phyloP scores from a whole-genome alignment of 148 eudicot genomes.

The Rheum nobile region DNA sequence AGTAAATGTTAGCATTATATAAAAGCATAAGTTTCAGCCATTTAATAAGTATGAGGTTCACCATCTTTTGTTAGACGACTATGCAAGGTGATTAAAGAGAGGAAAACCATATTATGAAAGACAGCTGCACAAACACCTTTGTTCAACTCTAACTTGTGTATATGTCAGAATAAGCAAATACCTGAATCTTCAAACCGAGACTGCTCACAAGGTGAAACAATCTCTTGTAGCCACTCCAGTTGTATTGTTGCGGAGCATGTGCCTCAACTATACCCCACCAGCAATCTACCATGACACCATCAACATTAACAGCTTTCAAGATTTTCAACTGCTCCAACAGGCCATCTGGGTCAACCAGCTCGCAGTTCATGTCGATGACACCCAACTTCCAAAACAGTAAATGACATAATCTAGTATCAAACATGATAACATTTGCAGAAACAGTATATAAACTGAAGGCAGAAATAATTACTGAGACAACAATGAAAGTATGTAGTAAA shows the following conservation, averaged over 20 bases:
- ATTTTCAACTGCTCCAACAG: constrained; percentile 38
- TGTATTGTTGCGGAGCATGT: constrained; percentile 54
- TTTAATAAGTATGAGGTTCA: too few species aligned
- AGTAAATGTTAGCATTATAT: background rate
- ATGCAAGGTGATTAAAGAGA: too few species aligned
- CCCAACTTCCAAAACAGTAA: constrained; percentile 36
- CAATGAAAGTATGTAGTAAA: background rate
- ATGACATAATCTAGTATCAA: background rate
- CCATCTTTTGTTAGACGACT: too few species aligned
- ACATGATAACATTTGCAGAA: background rate
- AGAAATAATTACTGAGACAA: too few species aligned
- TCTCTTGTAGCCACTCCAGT: constrained; percentile 72
- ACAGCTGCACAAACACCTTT: too few species aligned
- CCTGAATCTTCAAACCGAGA: constrained; percentile 70
- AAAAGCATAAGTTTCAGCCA: background rate
- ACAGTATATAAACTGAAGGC: background rate
- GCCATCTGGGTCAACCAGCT: constrained; percentile 50
- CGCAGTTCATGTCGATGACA: constrained; percentile 50
- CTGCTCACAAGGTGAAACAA: constrained; percentile 64
- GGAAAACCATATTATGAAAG: too few species aligned
- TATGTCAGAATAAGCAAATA: constrained; percentile 8
- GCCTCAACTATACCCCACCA: constrained; percentile 99
- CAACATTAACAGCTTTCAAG: constrained; percentile 63
- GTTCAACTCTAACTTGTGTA: too few species aligned
- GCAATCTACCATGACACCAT: constrained; percentile 93